phyloP scores from a whole-genome alignment of 1,139 yeast genomes.

The Candida albicans region DNA sequence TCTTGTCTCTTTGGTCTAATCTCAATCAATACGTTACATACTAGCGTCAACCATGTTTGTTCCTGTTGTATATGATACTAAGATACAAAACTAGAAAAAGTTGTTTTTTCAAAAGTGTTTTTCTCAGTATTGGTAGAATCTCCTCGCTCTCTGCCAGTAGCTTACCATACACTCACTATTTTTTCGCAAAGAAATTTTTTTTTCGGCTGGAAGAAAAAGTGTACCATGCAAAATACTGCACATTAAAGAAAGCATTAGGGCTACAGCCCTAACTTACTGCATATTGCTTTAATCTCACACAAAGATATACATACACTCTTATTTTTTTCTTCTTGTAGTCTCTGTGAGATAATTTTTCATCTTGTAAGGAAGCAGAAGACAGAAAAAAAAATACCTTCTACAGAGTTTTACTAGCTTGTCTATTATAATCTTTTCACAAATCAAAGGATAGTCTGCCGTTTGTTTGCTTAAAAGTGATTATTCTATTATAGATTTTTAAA shows the following conservation, averaged over 20 bases:
- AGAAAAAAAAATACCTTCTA: constrained; percentile 1
- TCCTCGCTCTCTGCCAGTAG: neutral
- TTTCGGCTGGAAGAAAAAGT: neutral
- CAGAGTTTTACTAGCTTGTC: constrained; percentile 11
- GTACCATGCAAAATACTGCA: constrained; percentile 6
- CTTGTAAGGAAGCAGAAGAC: neutral
- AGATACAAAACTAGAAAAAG: constrained; percentile 4
- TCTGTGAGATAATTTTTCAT: constrained; percentile 3
- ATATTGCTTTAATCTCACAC: constrained; percentile 1
- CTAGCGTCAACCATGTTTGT: constrained; percentile 49
- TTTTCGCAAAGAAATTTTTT: neutral
- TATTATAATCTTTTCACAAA: constrained; percentile 14
- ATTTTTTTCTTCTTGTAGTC: neutral
- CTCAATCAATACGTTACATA: constrained; percentile 26
- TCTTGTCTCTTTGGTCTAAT: neutral
- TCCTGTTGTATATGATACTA: constrained; percentile 6
- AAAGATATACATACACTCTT: neutral
- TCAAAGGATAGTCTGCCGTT: constrained; percentile 61
- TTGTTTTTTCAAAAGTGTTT: constrained; percentile 10
- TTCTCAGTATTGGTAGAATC: constrained; percentile 3
- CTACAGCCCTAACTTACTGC: constrained; percentile 6
- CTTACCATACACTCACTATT: neutral
- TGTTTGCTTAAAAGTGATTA: constrained; percentile 58
- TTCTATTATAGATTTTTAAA: constrained; percentile 29
- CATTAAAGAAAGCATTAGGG: neutral